Evolutionary conservation across 1,284 basidiomycete genomes (phyloP).

Genomic region (Ganoderma lingzhi): DNA sequence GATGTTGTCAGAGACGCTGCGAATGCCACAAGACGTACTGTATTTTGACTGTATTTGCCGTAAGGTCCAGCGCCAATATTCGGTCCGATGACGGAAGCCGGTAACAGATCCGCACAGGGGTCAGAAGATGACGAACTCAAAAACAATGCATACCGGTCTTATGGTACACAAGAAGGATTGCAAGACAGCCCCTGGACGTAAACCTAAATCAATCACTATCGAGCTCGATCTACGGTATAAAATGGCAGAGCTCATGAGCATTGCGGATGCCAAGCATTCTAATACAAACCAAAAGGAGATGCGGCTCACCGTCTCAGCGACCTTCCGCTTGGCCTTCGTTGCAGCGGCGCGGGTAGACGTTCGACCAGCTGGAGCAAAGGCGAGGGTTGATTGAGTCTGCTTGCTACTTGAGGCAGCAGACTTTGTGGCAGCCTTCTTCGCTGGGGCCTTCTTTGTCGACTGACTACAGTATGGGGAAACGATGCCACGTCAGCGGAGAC

Average conservation of each 20-base stretch:
- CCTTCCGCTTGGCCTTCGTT: slow-evolving; percentile 37
- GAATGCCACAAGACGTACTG: not conserved
- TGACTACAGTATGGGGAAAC: slow-evolving; percentile 37
- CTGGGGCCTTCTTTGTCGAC: slow-evolving; percentile 61
- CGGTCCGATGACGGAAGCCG: slow-evolving; percentile 3
- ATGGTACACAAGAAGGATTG: slow-evolving; percentile 17
- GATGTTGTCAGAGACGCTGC: not conserved
- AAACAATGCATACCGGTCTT: not conserved
- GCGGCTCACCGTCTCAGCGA: slow-evolving; percentile 37
- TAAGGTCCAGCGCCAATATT: not conserved
- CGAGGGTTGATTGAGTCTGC: slow-evolving; percentile 64
- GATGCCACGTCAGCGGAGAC: not conserved
- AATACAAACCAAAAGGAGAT: too few relatives aligned
- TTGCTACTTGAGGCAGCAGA: slow-evolving; percentile 36
- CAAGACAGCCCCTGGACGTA: not conserved
- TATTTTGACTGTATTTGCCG: not conserved
- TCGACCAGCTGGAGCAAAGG: slow-evolving; percentile 67
- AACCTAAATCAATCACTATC: slow-evolving; percentile 32
- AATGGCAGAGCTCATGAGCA: not conserved
- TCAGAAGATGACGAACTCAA: slow-evolving; percentile 8
- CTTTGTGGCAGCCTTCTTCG: slow-evolving; percentile 55
- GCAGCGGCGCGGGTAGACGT: slow-evolving; percentile 46
- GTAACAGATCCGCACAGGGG: not conserved
- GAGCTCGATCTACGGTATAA: slow-evolving; percentile 31
- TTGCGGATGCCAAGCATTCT: not conserved